These are phyloP conservation scores for Fraxinus quadrangulata DNA, from an alignment of 257 asterid species.

Conservation along the genomic window DNA sequence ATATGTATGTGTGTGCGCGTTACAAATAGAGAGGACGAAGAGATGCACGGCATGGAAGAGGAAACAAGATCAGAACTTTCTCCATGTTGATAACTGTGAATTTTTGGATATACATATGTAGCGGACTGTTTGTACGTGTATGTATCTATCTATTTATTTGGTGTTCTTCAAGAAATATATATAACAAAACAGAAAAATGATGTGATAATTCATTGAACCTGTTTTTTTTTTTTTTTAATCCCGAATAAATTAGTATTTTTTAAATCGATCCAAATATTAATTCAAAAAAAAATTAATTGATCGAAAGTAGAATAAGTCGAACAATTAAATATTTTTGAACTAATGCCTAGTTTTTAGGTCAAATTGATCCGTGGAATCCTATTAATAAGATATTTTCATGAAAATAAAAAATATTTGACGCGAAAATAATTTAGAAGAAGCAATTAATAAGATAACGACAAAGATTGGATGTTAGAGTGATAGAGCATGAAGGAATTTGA, in stretches of 20 bases:
- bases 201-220: neutral
- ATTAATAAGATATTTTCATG: neutral
- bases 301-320: neutral
- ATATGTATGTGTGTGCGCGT: neutral
- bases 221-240: no score
- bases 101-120: conserved; percentile 39
- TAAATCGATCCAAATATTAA: neutral
- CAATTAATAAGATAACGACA: neutral
- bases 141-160: conserved; percentile 19
- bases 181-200: neutral
- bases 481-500: conserved; percentile 28
- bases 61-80: conserved; percentile 50
- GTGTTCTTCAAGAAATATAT: neutral
- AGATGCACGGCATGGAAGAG: conserved; percentile 28
- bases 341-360: neutral
- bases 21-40: conserved; percentile 6
- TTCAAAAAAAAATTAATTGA: neutral
- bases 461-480: conserved; percentile 28
- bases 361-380: neutral
- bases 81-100: conserved; percentile 41
- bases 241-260: neutral
- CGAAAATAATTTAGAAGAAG: neutral
- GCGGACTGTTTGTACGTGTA: conserved; percentile 26
- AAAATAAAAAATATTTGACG: neutral
- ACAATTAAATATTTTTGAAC: no score